Conservation (phyloP, 805 yeast genomes). For the Tetrapisispora phaffii region DNA sequence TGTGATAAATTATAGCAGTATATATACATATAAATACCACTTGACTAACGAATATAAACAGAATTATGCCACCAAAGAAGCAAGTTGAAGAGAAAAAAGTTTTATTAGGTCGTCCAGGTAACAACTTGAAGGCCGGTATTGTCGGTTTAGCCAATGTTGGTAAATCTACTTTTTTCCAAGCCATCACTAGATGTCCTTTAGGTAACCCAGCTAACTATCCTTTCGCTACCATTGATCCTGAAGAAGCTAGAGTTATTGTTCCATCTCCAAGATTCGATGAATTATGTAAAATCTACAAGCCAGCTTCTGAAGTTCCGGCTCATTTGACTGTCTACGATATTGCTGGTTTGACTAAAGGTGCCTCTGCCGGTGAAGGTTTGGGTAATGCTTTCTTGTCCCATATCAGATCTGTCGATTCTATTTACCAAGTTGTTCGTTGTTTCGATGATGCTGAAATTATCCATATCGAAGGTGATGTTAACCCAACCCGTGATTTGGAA, state of each 20-base stretch:
- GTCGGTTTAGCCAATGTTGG: constrained; percentile 80
- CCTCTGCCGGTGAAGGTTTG: constrained; percentile 92
- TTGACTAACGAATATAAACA: not conserved
- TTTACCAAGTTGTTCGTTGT: constrained; percentile 94
- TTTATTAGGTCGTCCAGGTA: constrained; percentile 76
- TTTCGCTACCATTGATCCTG: constrained; percentile 88
- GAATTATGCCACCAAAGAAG: constrained; percentile 32
- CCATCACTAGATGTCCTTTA: constrained; percentile 61
- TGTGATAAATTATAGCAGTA: no score
- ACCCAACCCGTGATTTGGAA: constrained; percentile 90
- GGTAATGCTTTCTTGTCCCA: constrained; percentile 96
- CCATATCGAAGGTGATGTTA: constrained; percentile 93
- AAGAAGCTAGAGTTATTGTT: constrained; percentile 91
- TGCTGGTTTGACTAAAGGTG: constrained; percentile 97
- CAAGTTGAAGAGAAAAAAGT: constrained; percentile 49
- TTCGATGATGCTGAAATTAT: constrained; percentile 96
- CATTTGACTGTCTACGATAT: constrained; percentile 88
- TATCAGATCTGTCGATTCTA: constrained; percentile 95
- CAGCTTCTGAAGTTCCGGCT: constrained; percentile 85
- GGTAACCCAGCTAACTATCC: constrained; percentile 74
- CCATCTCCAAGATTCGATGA: constrained; percentile 83
- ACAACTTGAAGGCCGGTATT: constrained; percentile 47
- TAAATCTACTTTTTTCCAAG: constrained; percentile 72
- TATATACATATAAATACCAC: no score
- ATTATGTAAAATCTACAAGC: constrained; percentile 63